Percentiles rank a stretch among this genome's conserved stretches.
Conservation (phyloP, 805 yeast species). For the Barnettozyma botsteinii region DNA sequence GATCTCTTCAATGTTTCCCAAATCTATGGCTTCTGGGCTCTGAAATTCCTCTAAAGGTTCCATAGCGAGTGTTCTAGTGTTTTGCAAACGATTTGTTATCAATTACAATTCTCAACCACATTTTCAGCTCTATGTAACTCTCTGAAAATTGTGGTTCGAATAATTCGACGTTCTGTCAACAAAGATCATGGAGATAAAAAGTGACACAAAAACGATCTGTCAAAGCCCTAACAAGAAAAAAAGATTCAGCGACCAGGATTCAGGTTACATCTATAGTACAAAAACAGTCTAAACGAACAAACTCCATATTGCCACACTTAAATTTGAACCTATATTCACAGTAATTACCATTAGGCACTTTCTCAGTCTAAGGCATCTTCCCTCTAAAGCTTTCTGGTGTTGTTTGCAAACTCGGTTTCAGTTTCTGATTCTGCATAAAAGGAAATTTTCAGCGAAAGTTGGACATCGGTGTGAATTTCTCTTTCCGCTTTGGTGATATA, state of each 20-base stretch:
- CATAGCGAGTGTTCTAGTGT: neutral
- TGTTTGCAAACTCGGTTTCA: neutral
- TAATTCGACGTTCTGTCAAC: too few species aligned
- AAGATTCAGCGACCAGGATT: too few species aligned
- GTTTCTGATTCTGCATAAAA: neutral
- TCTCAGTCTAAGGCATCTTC: neutral
- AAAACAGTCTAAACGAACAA: too few species aligned
- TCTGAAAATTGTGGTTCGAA: neutral
- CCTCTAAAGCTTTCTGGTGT: neutral
- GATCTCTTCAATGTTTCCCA: neutral
- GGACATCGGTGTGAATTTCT: neutral
- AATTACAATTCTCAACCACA: too few species aligned
- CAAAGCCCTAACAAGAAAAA: neutral
- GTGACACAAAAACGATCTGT: conserved; percentile 4
- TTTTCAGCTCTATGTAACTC: too few species aligned
- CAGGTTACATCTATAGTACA: too few species aligned
- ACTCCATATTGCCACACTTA: too few species aligned
- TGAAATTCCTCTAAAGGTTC: neutral
- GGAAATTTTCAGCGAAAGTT: neutral
- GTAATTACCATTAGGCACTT: too few species aligned
- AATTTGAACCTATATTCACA: too few species aligned
- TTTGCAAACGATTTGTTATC: too few species aligned
- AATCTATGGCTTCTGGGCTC: neutral
- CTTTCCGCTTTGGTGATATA: too few species aligned
- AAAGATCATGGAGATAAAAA: neutral